Evolutionary conservation across 2,329 filamentous ascomycete species (phyloP).

Genomic region (Gnomoniopsis smithogilvyi): DNA sequence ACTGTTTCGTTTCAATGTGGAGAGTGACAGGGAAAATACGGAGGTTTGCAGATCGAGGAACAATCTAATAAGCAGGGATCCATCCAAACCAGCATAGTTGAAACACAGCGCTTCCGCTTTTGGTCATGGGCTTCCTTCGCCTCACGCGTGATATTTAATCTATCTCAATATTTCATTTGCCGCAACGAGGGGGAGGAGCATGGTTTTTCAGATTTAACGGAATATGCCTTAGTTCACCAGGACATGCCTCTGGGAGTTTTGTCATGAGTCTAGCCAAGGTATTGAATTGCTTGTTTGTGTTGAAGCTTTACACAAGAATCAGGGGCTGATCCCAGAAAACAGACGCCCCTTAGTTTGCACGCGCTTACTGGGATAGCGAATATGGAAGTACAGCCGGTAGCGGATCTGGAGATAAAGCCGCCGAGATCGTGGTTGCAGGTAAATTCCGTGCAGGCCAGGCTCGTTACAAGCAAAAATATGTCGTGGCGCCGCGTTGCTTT

Average conservation of each 20-base stretch:
- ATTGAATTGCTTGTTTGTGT: too few relatives aligned
- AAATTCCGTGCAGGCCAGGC: background rate
- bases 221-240: too few relatives aligned
- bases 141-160: too few relatives aligned
- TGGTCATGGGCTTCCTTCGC: too few relatives aligned
- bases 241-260: too few relatives aligned
- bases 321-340: background rate
- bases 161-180: too few relatives aligned
- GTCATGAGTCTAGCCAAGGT: too few relatives aligned
- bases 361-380: background rate
- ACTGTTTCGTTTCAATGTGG: slow-evolving; percentile 12
- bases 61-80: background rate
- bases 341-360: slow-evolving; percentile 1
- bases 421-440: slow-evolving; percentile 9
- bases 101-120: background rate
- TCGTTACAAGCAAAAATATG: background rate
- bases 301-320: background rate
- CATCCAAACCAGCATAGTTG: background rate
- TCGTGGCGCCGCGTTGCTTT: background rate
- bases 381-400: background rate
- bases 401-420: slow-evolving; percentile 1
- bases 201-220: too few relatives aligned
- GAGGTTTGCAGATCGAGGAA: background rate
- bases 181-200: too few relatives aligned
- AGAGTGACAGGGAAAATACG: background rate